Evolutionary conservation across 1,284 basidiomycete species (phyloP).

Genomic region (Tilletia setariae): DNA sequence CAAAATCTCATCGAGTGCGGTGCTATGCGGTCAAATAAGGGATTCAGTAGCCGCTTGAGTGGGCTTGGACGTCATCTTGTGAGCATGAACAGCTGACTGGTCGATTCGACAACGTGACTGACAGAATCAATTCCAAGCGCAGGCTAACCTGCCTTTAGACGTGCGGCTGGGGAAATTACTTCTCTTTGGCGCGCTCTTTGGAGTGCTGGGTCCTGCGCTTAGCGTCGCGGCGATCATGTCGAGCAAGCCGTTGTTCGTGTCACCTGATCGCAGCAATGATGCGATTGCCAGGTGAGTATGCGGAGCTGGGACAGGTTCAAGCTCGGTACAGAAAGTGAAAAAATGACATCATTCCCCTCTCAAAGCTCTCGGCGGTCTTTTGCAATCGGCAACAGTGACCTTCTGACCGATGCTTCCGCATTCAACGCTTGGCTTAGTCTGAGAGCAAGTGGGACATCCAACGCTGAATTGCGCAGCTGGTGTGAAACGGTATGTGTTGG

Average conservation of each 20-base stretch:
- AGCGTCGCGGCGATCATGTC: constrained; percentile 70
- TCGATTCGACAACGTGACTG: background rate
- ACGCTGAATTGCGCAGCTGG: constrained; percentile 63
- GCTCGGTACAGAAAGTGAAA: too few species aligned
- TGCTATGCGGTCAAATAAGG: constrained; percentile 66
- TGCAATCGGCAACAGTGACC: constrained; percentile 72
- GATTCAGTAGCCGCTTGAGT: constrained; percentile 63
- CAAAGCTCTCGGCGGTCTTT: constrained; percentile 70
- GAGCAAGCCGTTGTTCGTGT: constrained; percentile 79
- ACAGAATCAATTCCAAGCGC: constrained; percentile 8
- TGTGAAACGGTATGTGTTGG: constrained; percentile 68
- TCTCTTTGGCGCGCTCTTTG: constrained; percentile 49
- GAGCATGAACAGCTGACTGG: constrained; percentile 10
- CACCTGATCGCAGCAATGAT: constrained; percentile 76
- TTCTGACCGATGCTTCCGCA: constrained; percentile 76
- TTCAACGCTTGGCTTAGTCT: constrained; percentile 68
- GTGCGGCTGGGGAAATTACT: constrained; percentile 78
- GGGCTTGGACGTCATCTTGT: constrained; percentile 75
- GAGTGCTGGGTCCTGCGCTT: constrained; percentile 47
- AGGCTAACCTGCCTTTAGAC: constrained; percentile 76
- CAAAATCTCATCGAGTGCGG: constrained; percentile 72
- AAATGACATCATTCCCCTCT: too few species aligned
- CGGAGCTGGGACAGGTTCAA: too few species aligned
- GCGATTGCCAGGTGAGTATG: constrained; percentile 68
- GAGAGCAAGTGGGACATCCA: constrained; percentile 60